Evolutionary conservation across 805 yeast genomes (phyloP).

Genomic region (Lachancea kluyveri): DNA sequence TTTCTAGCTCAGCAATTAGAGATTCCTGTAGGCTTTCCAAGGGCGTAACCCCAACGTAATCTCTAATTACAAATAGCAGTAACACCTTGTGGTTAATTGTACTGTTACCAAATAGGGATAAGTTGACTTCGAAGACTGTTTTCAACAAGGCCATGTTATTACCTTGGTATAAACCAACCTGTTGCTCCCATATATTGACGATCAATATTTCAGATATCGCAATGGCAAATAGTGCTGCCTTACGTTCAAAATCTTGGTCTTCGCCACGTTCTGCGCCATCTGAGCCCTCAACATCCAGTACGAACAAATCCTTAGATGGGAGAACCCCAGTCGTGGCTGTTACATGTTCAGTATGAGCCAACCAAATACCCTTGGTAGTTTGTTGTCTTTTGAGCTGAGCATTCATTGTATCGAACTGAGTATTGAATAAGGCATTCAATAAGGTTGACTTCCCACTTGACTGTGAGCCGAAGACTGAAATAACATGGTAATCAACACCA

Average conservation of each 20-base stretch:
- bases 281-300: constrained; percentile 97
- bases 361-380: constrained; percentile 83
- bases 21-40: constrained; percentile 63
- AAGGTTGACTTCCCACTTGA: constrained; percentile 95
- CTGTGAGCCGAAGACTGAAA: constrained; percentile 95
- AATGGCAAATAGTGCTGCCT: constrained; percentile 90
- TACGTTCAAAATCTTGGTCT: constrained; percentile 96
- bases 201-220: constrained; percentile 87
- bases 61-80: constrained; percentile 83
- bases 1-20: constrained; percentile 60
- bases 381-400: constrained; percentile 72
- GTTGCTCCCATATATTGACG: constrained; percentile 94
- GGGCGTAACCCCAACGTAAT: constrained; percentile 85
- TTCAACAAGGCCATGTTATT: constrained; percentile 94
- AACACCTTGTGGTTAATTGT: constrained; percentile 54
- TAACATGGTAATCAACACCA: constrained; percentile 78
- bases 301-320: constrained; percentile 45
- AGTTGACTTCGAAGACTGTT: constrained; percentile 93
- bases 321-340: constrained; percentile 18
- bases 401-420: constrained; percentile 90
- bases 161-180: constrained; percentile 94
- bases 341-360: constrained; percentile 49
- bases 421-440: constrained; percentile 77
- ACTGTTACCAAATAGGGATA: constrained; percentile 70
- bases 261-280: constrained; percentile 98